Conservation (phyloP, 2,329 filamentous ascomycete genomes). For the Cladophialophora exuberans region DNA sequence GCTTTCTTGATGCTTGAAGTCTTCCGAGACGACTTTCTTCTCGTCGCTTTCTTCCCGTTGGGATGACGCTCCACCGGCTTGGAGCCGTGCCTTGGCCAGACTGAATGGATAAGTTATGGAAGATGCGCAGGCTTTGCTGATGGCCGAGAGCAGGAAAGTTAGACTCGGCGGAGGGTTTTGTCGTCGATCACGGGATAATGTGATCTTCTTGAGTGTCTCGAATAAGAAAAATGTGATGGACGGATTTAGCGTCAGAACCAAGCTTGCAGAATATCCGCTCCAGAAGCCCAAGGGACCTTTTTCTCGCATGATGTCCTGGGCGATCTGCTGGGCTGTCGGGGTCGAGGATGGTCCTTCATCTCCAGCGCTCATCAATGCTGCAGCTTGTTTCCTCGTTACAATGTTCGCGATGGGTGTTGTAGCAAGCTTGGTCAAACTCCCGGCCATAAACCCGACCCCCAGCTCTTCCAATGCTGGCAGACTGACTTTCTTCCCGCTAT, state of each 20-base stretch:
- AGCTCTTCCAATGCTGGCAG: constrained; percentile 73
- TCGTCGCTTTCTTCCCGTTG: constrained; percentile 46
- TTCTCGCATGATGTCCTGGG: constrained; percentile 65
- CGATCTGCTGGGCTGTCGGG: constrained; percentile 60
- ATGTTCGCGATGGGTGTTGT: constrained; percentile 83
- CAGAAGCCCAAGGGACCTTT: constrained; percentile 78
- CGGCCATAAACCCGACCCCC: constrained; percentile 71
- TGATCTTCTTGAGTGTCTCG: constrained; percentile 65
- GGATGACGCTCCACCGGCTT: constrained; percentile 50
- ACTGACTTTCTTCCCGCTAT: constrained; percentile 40
- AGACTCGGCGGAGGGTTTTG: constrained; percentile 56
- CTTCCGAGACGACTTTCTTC: constrained; percentile 31
- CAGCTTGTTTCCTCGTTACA: constrained; percentile 79
- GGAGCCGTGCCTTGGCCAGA: constrained; percentile 78
- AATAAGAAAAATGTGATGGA: constrained; percentile 85
- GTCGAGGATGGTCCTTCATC: constrained; percentile 32
- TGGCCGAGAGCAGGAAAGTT: constrained; percentile 70
- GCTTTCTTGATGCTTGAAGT: constrained; percentile 38
- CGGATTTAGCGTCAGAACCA: constrained; percentile 83
- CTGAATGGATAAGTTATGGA: constrained; percentile 83
- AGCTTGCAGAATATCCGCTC: constrained; percentile 81
- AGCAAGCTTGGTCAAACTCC: constrained; percentile 72
- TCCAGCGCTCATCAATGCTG: constrained; percentile 52
- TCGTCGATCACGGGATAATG: constrained; percentile 59
- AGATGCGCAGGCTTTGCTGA: constrained; percentile 77